Percentiles rank a stretch among this genome's conserved stretches.
These are phyloP conservation scores for Candida sithepensis DNA, from an alignment of 805 yeast genomes.

Conservation along the genomic window DNA sequence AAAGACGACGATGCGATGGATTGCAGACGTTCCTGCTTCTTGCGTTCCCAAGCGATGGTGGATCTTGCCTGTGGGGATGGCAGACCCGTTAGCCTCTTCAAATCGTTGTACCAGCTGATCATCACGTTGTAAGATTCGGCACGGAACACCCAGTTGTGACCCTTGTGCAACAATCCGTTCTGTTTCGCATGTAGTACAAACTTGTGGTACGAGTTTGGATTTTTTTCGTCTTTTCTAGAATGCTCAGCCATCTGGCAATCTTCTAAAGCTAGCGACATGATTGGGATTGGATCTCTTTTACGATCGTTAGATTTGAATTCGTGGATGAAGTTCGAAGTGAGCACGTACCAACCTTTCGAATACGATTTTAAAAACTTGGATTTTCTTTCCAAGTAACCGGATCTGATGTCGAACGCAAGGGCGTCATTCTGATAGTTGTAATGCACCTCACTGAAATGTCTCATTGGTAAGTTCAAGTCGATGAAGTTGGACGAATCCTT, in stretches of 20 bases:
- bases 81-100: slow-evolving; percentile 62
- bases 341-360: slow-evolving; percentile 84
- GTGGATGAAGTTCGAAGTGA: slow-evolving; percentile 84
- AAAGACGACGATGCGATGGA: slow-evolving; percentile 27
- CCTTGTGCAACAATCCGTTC: slow-evolving; percentile 69
- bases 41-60: slow-evolving; percentile 36
- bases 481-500: slow-evolving; percentile 65
- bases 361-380: slow-evolving; percentile 91
- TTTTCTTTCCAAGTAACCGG: slow-evolving; percentile 83
- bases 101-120: slow-evolving; percentile 82
- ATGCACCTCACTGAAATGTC: slow-evolving; percentile 56
- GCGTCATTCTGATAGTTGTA: slow-evolving; percentile 72
- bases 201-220: slow-evolving; percentile 56
- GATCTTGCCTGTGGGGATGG: slow-evolving; percentile 60
- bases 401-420: slow-evolving; percentile 61
- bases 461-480: slow-evolving; percentile 55
- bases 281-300: slow-evolving; percentile 75
- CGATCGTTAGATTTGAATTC: slow-evolving; percentile 86
- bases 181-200: slow-evolving; percentile 77
- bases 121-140: slow-evolving; percentile 77
- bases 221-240: slow-evolving; percentile 62
- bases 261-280: slow-evolving; percentile 75
- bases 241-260: slow-evolving; percentile 83
- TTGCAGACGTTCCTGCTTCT: slow-evolving; percentile 20
- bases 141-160: slow-evolving; percentile 93